A percentile compares a stretch with the other conserved stretches of the same genome.
phyloP scores from a whole-genome alignment of 352 stramenopile species.

The Globisporangium ultimum region DNA sequence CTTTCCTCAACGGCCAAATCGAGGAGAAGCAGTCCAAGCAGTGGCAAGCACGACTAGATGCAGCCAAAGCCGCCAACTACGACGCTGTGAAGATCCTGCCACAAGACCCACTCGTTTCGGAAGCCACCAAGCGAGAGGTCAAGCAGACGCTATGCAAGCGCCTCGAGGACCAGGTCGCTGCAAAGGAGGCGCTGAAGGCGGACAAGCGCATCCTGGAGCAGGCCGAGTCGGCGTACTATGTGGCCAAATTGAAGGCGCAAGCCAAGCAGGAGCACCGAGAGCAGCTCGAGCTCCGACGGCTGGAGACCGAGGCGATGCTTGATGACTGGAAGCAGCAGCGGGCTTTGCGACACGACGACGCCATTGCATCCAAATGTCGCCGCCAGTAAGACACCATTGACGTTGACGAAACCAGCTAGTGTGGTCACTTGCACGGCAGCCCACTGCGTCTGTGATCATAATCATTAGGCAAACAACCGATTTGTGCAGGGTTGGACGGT shows the following conservation, averaged over 20 bases:
- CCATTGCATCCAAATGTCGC: no score
- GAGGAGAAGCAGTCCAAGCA: conserved; percentile 27
- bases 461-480: no score
- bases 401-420: no score
- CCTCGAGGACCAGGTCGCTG: conserved; percentile 43
- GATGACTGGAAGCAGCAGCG: conserved; percentile 47
- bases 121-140: conserved; percentile 22
- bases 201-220: conserved; percentile 41
- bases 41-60: conserved; percentile 11
- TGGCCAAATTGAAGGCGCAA: conserved; percentile 41
- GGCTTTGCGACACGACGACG: conserved; percentile 11
- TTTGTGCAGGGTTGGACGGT: no score
- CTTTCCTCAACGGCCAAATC: conserved; percentile 51
- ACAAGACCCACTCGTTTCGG: conserved; percentile 24
- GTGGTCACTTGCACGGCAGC: no score
- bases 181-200: conserved; percentile 35
- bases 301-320: conserved; percentile 36
- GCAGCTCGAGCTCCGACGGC: conserved; percentile 19
- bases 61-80: conserved; percentile 9
- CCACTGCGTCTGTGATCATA: no score
- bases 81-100: conserved; percentile 41
- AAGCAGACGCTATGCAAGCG: conserved; percentile 44
- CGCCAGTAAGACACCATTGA: no score
- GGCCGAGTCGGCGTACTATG: conserved; percentile 53
- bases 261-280: conserved; percentile 26